Base-by-base conservation (phyloP, 805 yeast species). In the Candida succiphila region DNA sequence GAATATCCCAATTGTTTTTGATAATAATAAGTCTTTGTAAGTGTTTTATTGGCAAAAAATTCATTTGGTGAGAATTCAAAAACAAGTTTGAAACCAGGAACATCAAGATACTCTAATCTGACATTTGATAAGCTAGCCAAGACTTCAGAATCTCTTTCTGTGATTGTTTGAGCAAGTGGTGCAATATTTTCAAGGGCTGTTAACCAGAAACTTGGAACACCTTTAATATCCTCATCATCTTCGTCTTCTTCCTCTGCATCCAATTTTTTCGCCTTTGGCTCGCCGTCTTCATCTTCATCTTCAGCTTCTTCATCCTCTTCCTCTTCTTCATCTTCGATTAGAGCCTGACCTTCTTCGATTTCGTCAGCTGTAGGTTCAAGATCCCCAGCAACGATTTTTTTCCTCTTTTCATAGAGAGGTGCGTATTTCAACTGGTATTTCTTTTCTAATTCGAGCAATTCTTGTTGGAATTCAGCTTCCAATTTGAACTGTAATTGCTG, bases 161-260 rank as follows among this genome's bases (percentile, higher is more conserved):
- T 75, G 47, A 92, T 83, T 43, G 85, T 76, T 41, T 87, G 94
- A 23, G 86, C 72, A 31, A 88, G 75, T 20, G 83, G 76, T 20
- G 77, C 74, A 46, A 92, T 66, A 61, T 88, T 92, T 57, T 82
- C 89, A 59, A 92, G 65, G 5, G 97, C 94, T 15, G 97, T 92
- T 49, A 89, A 69, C 98, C 98, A 92, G 68, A 92, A 92, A 31
- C 82, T 77, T 37, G 98, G 97, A 45, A 92, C 74, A 42, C 98
- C 98, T 40, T 66, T 67, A 32, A 65, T 60, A 16, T 58, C 64
- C 21, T 56, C 66, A 21, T 42, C 38, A 14, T 39, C 34, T 17
- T 44, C 51, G 14, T 48, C 56, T 13, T 48, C 54, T 15, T 49
- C 58, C 15, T 50, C 60, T n/a, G 48, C 55, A 8, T 52, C 53